A percentile compares a stretch with the other conserved stretches of the same genome.
Conservation (phyloP, 2,329 filamentous ascomycete genomes). For the Hyphodiscus sp. region DNA sequence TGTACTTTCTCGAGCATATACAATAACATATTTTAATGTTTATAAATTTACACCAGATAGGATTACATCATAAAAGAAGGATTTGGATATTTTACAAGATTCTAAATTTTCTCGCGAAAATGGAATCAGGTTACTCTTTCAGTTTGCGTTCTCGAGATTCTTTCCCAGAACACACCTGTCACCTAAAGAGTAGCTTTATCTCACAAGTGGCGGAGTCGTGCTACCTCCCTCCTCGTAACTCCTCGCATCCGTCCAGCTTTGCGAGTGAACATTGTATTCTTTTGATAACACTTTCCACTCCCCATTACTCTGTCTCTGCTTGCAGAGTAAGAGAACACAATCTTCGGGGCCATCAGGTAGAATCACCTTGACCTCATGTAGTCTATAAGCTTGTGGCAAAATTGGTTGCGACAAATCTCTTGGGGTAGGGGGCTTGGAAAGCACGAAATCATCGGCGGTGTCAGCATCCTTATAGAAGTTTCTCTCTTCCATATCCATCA, state of each 20-base stretch:
- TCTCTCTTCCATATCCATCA: constrained; percentile 35
- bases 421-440: constrained; percentile 1
- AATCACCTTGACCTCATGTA: constrained; percentile 17
- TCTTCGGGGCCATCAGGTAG: constrained; percentile 2
- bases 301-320: neutral
- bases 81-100: too few relatives aligned
- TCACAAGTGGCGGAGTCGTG: too few relatives aligned
- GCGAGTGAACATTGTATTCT: constrained; percentile 5
- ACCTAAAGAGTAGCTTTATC: too few relatives aligned
- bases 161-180: too few relatives aligned
- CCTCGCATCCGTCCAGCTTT: constrained; percentile 2
- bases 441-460: constrained; percentile 7
- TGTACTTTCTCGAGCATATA: too few relatives aligned
- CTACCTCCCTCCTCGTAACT: too few relatives aligned
- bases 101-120: too few relatives aligned
- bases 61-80: too few relatives aligned
- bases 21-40: too few relatives aligned
- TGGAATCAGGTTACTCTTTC: too few relatives aligned
- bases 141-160: too few relatives aligned
- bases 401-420: constrained; percentile 13
- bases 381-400: constrained; percentile 16
- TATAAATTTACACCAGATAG: too few relatives aligned
- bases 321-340: constrained; percentile 5
- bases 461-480: constrained; percentile 19
- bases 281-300: neutral